phyloP scores from a whole-genome alignment of 2,329 filamentous ascomycete genomes.

The Phialophora expanda region DNA sequence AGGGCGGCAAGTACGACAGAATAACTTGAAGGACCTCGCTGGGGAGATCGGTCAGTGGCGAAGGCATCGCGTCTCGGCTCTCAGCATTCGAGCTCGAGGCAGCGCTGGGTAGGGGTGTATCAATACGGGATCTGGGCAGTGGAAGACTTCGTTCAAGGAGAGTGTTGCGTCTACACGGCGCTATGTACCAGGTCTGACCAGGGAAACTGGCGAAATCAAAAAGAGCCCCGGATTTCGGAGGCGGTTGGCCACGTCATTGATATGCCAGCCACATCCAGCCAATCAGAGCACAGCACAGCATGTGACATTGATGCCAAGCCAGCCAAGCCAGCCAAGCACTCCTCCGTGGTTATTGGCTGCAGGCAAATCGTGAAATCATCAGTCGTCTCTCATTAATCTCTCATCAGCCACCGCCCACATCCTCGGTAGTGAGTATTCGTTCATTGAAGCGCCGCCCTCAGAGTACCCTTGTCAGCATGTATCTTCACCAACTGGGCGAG shows the following conservation, averaged over 20 bases:
- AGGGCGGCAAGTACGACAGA: slow-evolving; percentile 65
- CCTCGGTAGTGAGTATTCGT: not conserved
- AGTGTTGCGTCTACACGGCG: not conserved
- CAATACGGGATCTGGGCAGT: not conserved
- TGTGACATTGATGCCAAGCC: not conserved
- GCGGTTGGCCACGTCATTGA: slow-evolving; percentile 5
- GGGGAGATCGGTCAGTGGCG: slow-evolving; percentile 58
- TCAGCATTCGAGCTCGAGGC: not conserved
- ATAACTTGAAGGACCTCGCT: slow-evolving; percentile 86
- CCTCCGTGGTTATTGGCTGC: not conserved
- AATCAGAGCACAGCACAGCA: slow-evolving; percentile 1
- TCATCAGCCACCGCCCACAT: not conserved
- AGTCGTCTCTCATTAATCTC: not conserved
- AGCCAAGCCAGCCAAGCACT: not conserved
- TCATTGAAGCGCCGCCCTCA: slow-evolving; percentile 24
- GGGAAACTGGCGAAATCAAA: not conserved
- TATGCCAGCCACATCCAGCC: not conserved
- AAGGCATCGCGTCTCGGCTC: slow-evolving; percentile 5
- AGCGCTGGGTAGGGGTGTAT: not conserved
- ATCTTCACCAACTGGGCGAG: slow-evolving; percentile 36
- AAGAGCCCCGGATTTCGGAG: not conserved
- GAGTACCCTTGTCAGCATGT: slow-evolving; percentile 37
- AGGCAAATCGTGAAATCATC: not conserved
- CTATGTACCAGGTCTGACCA: not conserved
- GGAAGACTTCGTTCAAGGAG: not conserved